Conservation (phyloP, 305 asterid species). For the Fraxinus latifolia region DNA sequence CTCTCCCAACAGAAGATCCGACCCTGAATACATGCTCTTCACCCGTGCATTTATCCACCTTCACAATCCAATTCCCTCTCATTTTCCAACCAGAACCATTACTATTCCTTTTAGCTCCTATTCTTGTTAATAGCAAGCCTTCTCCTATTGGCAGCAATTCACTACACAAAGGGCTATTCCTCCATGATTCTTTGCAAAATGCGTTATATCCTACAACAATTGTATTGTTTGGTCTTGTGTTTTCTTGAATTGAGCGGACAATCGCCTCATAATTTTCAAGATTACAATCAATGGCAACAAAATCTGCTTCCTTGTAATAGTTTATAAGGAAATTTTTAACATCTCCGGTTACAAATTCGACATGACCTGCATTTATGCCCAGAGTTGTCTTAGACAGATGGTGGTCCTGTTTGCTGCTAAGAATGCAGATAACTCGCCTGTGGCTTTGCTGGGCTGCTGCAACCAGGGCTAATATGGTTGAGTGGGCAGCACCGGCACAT, state of each 20-base stretch:
- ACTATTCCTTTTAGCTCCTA: constrained; percentile 21
- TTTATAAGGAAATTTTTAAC: constrained; percentile 36
- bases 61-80: constrained; percentile 57
- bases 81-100: constrained; percentile 14
- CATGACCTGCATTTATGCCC: constrained; percentile 27
- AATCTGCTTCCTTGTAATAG: constrained; percentile 47
- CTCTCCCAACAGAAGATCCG: constrained; percentile 41
- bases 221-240: constrained; percentile 22
- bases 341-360: constrained; percentile 54
- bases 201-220: constrained; percentile 68
- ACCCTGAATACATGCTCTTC: constrained; percentile 81
- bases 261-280: constrained; percentile 58
- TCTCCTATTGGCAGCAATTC: constrained; percentile 79
- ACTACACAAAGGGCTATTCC: constrained; percentile 39
- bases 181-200: constrained; percentile 62
- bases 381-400: constrained; percentile 29
- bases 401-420: constrained; percentile 37
- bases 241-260: constrained; percentile 42
- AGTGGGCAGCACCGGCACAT: constrained; percentile 53
- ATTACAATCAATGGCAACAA: constrained; percentile 70
- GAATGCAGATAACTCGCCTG: constrained; percentile 61
- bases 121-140: constrained; percentile 58
- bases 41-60: constrained; percentile 73
- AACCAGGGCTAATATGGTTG: constrained; percentile 61
- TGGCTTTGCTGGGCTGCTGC: constrained; percentile 84